Base-by-base conservation (phyloP, 2,329 filamentous ascomycete species). In the Aureobasidium musti region DNA sequence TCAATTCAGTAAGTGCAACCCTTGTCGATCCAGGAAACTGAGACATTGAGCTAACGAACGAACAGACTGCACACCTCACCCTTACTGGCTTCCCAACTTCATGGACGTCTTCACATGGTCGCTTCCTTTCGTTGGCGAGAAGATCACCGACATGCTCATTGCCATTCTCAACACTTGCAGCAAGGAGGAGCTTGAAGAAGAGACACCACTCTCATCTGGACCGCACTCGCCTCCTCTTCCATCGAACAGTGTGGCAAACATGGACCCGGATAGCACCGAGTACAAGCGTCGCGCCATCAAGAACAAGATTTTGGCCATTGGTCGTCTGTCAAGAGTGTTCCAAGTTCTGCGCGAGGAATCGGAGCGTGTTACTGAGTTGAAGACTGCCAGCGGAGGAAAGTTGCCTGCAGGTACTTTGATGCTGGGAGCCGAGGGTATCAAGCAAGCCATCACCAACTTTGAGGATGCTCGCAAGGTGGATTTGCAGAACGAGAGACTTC, bases 61-160 rank as follows among this genome's bases (percentile, higher is more conserved):
- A 13, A 37, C 61, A 79, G 77, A 99, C 84, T 99, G 94, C 86
- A 98, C 95, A 26, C 95, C 95, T 39, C 95, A 99, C 78, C 95
- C 95, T 7, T 99, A 99, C 83, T 99, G 95, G 95, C 86, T 99
- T 57, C 95, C 95, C 65, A 99, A 99, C 82, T 99, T 99, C 77
- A 99, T 99, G 95, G 95, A 99, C 75, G 95, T 99, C 70, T 99
- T 99, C 77, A 99, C 95, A n/a, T 99, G 95, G 95, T 99, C 95
- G 39, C 84, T 99, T 68, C 95, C 95, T 0, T 99, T 99, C 79
- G 95, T 99, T 28, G 94, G 95, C 69, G 95, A 99, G 80, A 99
- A 99, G 85, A 82, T 99, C 75, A 98, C 95, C 21, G 95, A 99
- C 75, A 99, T 99, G 95, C 87, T 99, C 71, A 97, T 99, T 76